Evolutionary conservation across 805 yeast species (phyloP), one percentile per base, ranked within the genome.

Genomic region (Dipodascopsis uninucleata): DNA sequence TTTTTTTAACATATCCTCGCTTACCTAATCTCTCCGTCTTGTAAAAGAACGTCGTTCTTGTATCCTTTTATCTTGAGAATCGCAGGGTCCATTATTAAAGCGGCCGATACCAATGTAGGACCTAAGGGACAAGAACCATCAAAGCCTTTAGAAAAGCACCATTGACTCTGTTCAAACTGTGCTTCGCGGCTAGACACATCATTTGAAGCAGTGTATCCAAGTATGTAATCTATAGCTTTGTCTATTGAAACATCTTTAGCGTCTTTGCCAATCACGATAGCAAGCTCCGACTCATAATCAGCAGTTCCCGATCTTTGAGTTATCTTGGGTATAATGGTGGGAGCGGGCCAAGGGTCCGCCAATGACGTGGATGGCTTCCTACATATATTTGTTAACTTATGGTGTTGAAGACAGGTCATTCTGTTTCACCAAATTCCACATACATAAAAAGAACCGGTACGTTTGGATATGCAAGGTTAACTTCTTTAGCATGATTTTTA

Each of bases 91-190:
- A 60, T 42, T 16, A 47, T 47, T 7, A 28, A 33, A 1, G 44
- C 20, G 2, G 67, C 43, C 1, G 72, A 60, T 2, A 73, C 76
- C 33, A 76, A 63, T 3, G 71, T 71, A 2, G 81, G 81, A 4
- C 80, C 81, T 43, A 76, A 57, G 18, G 81, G 81, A 2, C 78
- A 76, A 68, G 71, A 75, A 3, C 71, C 69, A 45, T 76, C 81
- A 53, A 71, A 75, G 68, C 70, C 68, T 58, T 76, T 76, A 9
- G 76, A 74, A 7, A 70, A 59, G 28, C 69, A 61, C 67, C 75
- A 76, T 52, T 76, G 81, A 16, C 75, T 64, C 2, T 77, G 76
- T 28, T 76, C 76, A 22, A 71, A 62, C 53, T 76, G 79, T 78
- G 77, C 72, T 12, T 68, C 70, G 43, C 80, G 62, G 49, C 73